Evolutionary conservation across 1,139 yeast species (phyloP).

Genomic region (Yamadazyma triangularis): DNA sequence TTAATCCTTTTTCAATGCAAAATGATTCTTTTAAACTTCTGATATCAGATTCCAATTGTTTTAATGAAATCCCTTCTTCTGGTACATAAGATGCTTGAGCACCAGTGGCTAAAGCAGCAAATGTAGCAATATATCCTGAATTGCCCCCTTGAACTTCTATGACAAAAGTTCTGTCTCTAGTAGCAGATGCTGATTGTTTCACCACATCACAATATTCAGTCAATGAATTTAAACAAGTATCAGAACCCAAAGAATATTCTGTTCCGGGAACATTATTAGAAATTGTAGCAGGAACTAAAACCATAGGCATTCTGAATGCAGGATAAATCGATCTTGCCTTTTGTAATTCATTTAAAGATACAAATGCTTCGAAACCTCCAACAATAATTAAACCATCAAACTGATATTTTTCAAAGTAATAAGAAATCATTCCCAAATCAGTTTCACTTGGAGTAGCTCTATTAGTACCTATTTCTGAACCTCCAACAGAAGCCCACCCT

Average conservation of each 20-base stretch:
- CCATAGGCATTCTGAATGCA: conserved; percentile 73
- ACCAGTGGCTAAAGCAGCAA: conserved; percentile 86
- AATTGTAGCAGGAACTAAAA: conserved; percentile 79
- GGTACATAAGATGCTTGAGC: conserved; percentile 93
- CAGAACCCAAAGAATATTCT: conserved; percentile 89
- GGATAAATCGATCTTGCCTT: conserved; percentile 63
- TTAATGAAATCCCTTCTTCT: conserved; percentile 72
- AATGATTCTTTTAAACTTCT: conserved; percentile 56
- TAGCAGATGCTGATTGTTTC: conserved; percentile 91
- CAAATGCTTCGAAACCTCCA: conserved; percentile 81
- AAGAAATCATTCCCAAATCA: conserved; percentile 72
- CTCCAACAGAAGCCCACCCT: conserved; percentile 73
- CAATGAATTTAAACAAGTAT: conserved; percentile 88
- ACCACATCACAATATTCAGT: conserved; percentile 92
- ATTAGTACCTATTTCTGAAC: conserved; percentile 81
- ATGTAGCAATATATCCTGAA: conserved; percentile 88
- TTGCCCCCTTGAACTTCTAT: conserved; percentile 98
- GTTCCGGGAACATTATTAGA: conserved; percentile 99
- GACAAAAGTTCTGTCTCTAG: conserved; percentile 91
- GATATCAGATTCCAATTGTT: conserved; percentile 18
- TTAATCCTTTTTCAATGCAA: conserved; percentile 71
- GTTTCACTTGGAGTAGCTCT: conserved; percentile 62
- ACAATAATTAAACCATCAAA: conserved; percentile 71
- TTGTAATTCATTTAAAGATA: conserved; percentile 63
- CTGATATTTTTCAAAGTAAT: conserved; percentile 65